These are phyloP conservation scores for Elaeagnus macrophylla DNA, from an alignment of 306 rosid genomes.

Conservation along the genomic window DNA sequence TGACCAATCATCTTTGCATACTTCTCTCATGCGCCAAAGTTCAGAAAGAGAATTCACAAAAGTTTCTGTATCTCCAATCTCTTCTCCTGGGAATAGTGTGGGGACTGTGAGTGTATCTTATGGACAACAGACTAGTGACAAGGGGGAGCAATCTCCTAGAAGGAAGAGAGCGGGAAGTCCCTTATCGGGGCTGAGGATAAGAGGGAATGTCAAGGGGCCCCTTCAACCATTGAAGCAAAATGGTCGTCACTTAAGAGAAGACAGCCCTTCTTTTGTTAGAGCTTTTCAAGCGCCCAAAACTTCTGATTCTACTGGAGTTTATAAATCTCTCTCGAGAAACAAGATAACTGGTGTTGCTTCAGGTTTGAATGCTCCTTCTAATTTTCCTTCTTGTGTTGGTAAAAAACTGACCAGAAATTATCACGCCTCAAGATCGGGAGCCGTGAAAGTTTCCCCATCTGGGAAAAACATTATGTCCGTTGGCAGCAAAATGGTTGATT, in stretches of 20 bases:
- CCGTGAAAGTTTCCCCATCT: slow-evolving; percentile 19
- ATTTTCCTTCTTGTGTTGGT: slow-evolving; percentile 12
- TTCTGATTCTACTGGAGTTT: slow-evolving; percentile 10
- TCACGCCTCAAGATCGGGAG: slow-evolving; percentile 13
- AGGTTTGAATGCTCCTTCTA: slow-evolving; percentile 11
- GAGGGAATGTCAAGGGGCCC: slow-evolving; percentile 16
- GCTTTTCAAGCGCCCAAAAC: slow-evolving; percentile 15
- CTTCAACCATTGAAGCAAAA: slow-evolving; percentile 17
- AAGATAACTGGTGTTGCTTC: slow-evolving; percentile 11
- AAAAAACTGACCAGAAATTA: slow-evolving; percentile 17
- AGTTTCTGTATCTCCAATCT: slow-evolving; percentile 18
- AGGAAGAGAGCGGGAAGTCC: slow-evolving; percentile 28
- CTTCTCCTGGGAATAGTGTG: slow-evolving; percentile 30
- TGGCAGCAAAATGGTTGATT: slow-evolving; percentile 11
- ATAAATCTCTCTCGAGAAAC: slow-evolving; percentile 10
- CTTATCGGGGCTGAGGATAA: slow-evolving; percentile 16
- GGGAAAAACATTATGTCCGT: slow-evolving; percentile 12
- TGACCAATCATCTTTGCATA: slow-evolving; percentile 15
- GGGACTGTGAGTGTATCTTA: slow-evolving; percentile 14
- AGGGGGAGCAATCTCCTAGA: slow-evolving; percentile 19
- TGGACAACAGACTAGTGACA: slow-evolving; percentile 20
- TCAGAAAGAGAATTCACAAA: slow-evolving; percentile 10
- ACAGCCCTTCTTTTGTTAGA: slow-evolving; percentile 4
- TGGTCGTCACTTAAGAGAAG: slow-evolving; percentile 18
- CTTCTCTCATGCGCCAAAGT: slow-evolving; percentile 18